Evolutionary conservation across 2,329 filamentous ascomycete species (phyloP).

Genomic region (Pseudopithomyces chartarum): DNA sequence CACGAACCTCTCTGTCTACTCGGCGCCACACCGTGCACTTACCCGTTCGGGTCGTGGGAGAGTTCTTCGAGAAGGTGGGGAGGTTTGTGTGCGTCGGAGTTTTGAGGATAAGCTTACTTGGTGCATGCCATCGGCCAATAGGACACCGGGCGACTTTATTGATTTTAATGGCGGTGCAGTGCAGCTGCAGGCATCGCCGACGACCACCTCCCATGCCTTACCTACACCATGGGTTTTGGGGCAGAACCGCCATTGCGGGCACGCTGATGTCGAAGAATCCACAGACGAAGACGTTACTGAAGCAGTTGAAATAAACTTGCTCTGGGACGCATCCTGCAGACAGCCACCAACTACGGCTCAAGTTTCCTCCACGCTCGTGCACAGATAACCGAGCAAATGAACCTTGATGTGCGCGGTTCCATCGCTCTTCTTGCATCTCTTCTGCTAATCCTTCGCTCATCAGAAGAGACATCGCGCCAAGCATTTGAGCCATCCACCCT

Average conservation of each 20-base stretch:
- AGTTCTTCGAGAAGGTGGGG: conserved; percentile 7
- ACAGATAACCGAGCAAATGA: conserved; percentile 1
- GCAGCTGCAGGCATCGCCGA: background rate
- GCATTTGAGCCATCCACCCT: conserved; percentile 1
- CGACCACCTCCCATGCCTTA: background rate
- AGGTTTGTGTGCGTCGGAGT: conserved; percentile 1
- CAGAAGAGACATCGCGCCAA: background rate
- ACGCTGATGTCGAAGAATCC: background rate
- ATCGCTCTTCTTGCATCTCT: background rate
- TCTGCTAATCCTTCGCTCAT: background rate
- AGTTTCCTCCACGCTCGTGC: background rate
- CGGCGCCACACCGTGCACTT: background rate
- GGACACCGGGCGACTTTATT: background rate
- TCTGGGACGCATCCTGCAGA: background rate
- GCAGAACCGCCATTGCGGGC: background rate
- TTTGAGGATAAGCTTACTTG: conserved; percentile 6
- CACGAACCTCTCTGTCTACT: background rate
- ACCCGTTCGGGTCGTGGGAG: background rate
- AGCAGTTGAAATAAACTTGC: background rate
- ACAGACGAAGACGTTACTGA: background rate
- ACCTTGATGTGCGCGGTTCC: background rate
- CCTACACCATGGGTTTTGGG: background rate
- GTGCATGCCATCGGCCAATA: conserved; percentile 1
- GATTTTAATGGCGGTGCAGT: conserved; percentile 7
- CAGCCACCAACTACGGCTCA: background rate